A percentile compares a stretch with the other conserved stretches of the same genome.
These are phyloP conservation scores for Saksenaea oblongispora DNA, from an alignment of 371 early-diverging fungal genomes.

Conservation along the genomic window DNA sequence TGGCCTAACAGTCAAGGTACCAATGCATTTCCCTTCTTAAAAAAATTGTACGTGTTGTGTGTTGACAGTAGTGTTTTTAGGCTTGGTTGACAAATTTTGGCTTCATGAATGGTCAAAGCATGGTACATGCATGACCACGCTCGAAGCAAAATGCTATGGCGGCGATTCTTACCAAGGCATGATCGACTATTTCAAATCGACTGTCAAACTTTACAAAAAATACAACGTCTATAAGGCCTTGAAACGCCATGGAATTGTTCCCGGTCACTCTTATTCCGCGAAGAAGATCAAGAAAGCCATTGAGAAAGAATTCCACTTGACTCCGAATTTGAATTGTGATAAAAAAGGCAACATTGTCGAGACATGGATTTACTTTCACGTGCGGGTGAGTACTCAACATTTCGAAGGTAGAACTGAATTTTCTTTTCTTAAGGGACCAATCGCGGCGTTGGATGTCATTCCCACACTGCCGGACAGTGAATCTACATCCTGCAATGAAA, in stretches of 20 bases:
- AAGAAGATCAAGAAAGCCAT: constrained; percentile 6
- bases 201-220: constrained; percentile 8
- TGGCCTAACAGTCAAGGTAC: constrained; percentile 15
- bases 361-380: constrained; percentile 16
- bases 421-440: constrained; percentile 9
- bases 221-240: constrained; percentile 17
- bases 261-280: constrained; percentile 11
- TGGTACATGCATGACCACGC: constrained; percentile 55
- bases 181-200: constrained; percentile 48
- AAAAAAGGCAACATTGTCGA: constrained; percentile 7
- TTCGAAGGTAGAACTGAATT: not conserved
- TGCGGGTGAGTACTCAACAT: constrained; percentile 7
- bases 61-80: not conserved
- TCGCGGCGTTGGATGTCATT: not conserved
- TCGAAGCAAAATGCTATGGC: constrained; percentile 49
- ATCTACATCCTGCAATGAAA: constrained; percentile 8
- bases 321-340: constrained; percentile 12
- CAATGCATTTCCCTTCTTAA: not conserved
- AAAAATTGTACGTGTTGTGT: not conserved
- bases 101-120: constrained; percentile 62
- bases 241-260: constrained; percentile 14
- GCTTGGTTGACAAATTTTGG: constrained; percentile 30
- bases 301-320: constrained; percentile 9
- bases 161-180: constrained; percentile 43
- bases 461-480: constrained; percentile 5